These are phyloP conservation scores for Royoungia palumana DNA, from an alignment of 768 basidiomycete genomes.

Conservation along the genomic window DNA sequence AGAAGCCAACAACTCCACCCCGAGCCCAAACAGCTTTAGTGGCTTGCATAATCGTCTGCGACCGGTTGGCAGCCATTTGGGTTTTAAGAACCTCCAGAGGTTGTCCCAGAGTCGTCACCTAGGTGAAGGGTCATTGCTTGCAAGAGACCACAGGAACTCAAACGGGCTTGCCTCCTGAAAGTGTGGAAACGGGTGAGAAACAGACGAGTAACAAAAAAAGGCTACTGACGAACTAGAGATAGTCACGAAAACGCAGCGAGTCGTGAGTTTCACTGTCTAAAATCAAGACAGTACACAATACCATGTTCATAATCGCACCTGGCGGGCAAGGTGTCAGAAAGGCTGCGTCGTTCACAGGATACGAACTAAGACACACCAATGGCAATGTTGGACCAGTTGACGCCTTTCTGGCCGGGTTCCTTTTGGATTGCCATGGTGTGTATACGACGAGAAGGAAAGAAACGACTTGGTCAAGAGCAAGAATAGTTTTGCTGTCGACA, in stretches of 20 bases:
- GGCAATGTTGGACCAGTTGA: conserved; percentile 94
- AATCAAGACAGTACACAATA: conserved; percentile 42
- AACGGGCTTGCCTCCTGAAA: conserved; percentile 65
- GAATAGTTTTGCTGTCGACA: not conserved
- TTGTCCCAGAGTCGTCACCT: conserved; percentile 98
- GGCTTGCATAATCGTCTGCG: conserved; percentile 86
- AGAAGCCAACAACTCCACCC: conserved; percentile 87
- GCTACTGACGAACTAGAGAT: conserved; percentile 44
- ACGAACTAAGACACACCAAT: conserved; percentile 58
- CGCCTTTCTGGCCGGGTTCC: conserved; percentile 88
- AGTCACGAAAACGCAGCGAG: not conserved
- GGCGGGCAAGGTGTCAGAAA: conserved; percentile 15
- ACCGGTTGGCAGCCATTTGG: conserved; percentile 97
- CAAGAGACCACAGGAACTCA: not conserved
- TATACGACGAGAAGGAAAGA: conserved; percentile 13
- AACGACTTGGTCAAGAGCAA: conserved; percentile 1
- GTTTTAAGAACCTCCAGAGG: conserved; percentile 98
- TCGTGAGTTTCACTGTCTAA: conserved; percentile 5
- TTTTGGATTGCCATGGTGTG: conserved; percentile 71
- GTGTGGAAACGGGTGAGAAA: conserved; percentile 13
- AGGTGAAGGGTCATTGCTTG: conserved; percentile 5
- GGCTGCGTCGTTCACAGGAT: conserved; percentile 13
- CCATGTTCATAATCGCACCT: conserved; percentile 99
- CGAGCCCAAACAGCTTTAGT: conserved; percentile 85
- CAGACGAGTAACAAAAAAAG: not conserved